Percentiles rank a stretch among this genome's conserved stretches.
Evolutionary conservation across 2,329 filamentous ascomycete species (phyloP).

Genomic region (Microcyclospora tardicrescens): DNA sequence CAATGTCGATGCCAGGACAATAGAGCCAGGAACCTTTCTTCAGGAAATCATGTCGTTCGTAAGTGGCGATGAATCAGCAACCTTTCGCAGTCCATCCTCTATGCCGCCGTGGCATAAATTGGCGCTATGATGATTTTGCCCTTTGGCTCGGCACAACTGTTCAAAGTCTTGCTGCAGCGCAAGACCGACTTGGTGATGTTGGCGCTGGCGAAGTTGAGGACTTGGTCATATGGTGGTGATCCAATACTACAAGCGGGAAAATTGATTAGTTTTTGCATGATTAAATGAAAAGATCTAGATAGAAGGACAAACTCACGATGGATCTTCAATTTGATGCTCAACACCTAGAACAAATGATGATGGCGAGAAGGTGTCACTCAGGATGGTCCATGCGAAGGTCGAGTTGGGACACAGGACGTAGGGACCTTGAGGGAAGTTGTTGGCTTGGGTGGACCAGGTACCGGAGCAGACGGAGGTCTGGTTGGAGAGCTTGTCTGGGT

Average conservation of each 20-base stretch:
- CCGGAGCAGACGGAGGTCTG: constrained; percentile 12
- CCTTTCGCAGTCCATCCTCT: not conserved
- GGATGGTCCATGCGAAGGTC: constrained; percentile 16
- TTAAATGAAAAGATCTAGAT: too few species aligned
- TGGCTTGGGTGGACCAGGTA: constrained; percentile 10
- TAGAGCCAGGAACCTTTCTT: too few species aligned
- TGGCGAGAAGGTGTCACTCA: constrained; percentile 2
- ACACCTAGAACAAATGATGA: constrained; percentile 13
- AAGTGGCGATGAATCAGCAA: not conserved
- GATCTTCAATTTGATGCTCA: constrained; percentile 17
- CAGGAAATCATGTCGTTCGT: too few species aligned
- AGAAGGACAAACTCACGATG: constrained; percentile 11
- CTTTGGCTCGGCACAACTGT: constrained; percentile 6
- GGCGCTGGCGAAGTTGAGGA: constrained; percentile 15
- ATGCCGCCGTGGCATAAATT: constrained; percentile 2
- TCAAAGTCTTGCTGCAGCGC: constrained; percentile 3
- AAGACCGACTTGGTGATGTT: constrained; percentile 7
- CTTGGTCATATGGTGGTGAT: constrained; percentile 16
- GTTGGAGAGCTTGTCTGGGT: constrained; percentile 19
- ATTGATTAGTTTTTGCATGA: too few species aligned
- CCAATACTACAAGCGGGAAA: constrained; percentile 15
- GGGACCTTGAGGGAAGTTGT: constrained; percentile 10
- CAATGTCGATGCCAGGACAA: too few species aligned
- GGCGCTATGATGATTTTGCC: constrained; percentile 1
- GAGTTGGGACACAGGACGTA: constrained; percentile 13